phyloP scores from a whole-genome alignment of 306 rosid species.

The Bauhinia variegata region DNA sequence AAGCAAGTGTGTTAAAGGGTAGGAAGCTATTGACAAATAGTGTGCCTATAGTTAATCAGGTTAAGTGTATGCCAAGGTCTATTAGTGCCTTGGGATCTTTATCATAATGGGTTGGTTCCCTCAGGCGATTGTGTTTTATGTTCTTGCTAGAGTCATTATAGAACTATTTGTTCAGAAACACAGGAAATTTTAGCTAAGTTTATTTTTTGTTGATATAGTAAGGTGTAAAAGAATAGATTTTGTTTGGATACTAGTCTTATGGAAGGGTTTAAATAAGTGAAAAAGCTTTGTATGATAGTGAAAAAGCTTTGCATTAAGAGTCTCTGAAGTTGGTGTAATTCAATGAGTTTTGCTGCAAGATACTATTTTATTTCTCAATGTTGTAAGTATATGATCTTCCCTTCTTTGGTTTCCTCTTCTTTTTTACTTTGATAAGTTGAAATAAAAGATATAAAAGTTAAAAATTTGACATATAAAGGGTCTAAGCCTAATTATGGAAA shows the following conservation, averaged over 20 bases:
- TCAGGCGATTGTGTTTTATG: conserved; percentile 3
- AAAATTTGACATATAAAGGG: too few species aligned
- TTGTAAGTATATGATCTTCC: too few species aligned
- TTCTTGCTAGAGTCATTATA: too few species aligned
- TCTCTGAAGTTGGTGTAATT: neutral
- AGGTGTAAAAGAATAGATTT: neutral
- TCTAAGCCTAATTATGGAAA: too few species aligned
- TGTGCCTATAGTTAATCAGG: neutral
- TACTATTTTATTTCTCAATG: too few species aligned
- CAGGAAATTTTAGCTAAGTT: neutral
- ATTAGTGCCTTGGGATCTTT: conserved; percentile 13
- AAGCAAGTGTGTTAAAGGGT: conserved; percentile 21
- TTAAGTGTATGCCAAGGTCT: conserved; percentile 31
- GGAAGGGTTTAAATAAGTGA: neutral
- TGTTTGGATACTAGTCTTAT: neutral
- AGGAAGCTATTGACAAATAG: conserved; percentile 24
- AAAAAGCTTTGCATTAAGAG: conserved; percentile 4
- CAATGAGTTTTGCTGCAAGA: conserved; percentile 14
- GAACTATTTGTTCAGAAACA: conserved; percentile 11
- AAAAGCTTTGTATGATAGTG: neutral
- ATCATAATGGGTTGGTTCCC: conserved; percentile 2
- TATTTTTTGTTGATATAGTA: neutral
- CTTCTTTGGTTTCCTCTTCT: too few species aligned
- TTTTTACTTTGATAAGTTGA: too few species aligned
- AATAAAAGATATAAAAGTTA: too few species aligned